Percentiles rank a stretch among this genome's conserved stretches.
Evolutionary conservation across 805 yeast genomes (phyloP).

Genomic region (Myxozyma mucilagina): DNA sequence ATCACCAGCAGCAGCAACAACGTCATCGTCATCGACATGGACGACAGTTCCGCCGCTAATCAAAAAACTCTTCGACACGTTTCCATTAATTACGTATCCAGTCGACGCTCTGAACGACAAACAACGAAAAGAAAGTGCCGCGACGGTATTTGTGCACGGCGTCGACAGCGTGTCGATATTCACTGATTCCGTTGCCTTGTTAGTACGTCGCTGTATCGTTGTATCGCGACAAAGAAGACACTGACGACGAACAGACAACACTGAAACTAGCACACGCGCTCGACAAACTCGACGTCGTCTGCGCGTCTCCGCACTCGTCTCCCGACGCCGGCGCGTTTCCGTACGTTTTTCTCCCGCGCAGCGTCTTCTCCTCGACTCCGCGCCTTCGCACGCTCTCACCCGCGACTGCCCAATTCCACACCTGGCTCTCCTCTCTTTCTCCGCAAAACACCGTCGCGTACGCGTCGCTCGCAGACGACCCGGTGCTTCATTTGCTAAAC

Average conservation of each 20-base stretch:
- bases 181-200: conserved; percentile 16
- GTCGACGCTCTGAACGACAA: neutral
- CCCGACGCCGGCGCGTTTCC: conserved; percentile 19
- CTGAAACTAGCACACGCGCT: conserved; percentile 1
- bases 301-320: conserved; percentile 18
- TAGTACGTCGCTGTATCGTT: conserved; percentile 6
- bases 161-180: conserved; percentile 4
- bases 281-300: conserved; percentile 1
- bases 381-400: neutral
- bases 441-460: neutral
- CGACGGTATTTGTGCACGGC: conserved; percentile 20
- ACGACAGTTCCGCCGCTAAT: conserved; percentile 20
- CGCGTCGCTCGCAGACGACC: neutral
- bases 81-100: conserved; percentile 16
- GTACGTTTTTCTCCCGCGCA: conserved; percentile 14
- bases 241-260: conserved; percentile 4
- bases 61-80: conserved; percentile 20
- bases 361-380: neutral
- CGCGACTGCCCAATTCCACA: neutral
- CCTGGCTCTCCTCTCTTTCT: neutral
- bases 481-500: conserved; percentile 16
- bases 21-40: conserved; percentile 2
- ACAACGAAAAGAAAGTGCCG: neutral
- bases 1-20: neutral
- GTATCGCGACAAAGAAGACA: neutral